Evolutionary conservation across 352 stramenopile genomes (phyloP).

Genomic region (Chrysophaeum taylorii): DNA sequence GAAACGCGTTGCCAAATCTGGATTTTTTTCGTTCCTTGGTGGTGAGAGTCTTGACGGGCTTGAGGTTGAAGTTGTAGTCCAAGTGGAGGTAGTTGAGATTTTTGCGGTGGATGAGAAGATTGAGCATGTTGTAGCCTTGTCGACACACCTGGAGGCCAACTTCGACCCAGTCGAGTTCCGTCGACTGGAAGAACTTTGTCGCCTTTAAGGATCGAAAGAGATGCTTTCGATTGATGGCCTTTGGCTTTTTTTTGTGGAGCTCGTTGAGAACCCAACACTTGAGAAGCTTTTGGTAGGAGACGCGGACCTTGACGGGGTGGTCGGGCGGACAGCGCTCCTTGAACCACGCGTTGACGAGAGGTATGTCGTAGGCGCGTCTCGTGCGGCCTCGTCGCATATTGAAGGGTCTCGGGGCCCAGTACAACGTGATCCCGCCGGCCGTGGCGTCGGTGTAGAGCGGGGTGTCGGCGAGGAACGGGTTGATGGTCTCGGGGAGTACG

Average conservation of each 20-base stretch:
- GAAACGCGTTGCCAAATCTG: slow-evolving; percentile 75
- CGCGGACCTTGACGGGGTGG: slow-evolving; percentile 97
- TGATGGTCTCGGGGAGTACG: slow-evolving; percentile 62
- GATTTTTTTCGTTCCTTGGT: slow-evolving; percentile 99
- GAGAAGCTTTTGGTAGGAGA: slow-evolving; percentile 99
- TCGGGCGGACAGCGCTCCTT: slow-evolving; percentile 91
- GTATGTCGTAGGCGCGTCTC: slow-evolving; percentile 89
- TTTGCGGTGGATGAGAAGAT: slow-evolving; percentile 97
- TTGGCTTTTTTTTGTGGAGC: slow-evolving; percentile 76
- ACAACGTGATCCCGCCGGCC: slow-evolving; percentile 89
- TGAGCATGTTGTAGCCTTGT: slow-evolving; percentile 99
- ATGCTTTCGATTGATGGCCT: slow-evolving; percentile 92
- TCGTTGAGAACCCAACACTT: slow-evolving; percentile 99
- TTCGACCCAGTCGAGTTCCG: slow-evolving; percentile 97
- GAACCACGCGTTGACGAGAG: slow-evolving; percentile 97
- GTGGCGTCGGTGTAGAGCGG: slow-evolving; percentile 89
- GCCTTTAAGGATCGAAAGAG: slow-evolving; percentile 97
- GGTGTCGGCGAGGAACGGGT: slow-evolving; percentile 76
- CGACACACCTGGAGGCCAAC: slow-evolving; percentile 90
- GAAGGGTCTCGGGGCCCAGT: slow-evolving; percentile 94
- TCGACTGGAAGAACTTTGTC: slow-evolving; percentile 99
- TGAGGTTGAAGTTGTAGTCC: slow-evolving; percentile 99
- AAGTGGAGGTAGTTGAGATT: slow-evolving; percentile 99
- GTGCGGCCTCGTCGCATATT: slow-evolving; percentile 89
- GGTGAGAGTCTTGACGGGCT: slow-evolving; percentile 99